These are phyloP conservation scores for Mimosa pudica DNA, from an alignment of 306 rosid genomes.

Conservation along the genomic window DNA sequence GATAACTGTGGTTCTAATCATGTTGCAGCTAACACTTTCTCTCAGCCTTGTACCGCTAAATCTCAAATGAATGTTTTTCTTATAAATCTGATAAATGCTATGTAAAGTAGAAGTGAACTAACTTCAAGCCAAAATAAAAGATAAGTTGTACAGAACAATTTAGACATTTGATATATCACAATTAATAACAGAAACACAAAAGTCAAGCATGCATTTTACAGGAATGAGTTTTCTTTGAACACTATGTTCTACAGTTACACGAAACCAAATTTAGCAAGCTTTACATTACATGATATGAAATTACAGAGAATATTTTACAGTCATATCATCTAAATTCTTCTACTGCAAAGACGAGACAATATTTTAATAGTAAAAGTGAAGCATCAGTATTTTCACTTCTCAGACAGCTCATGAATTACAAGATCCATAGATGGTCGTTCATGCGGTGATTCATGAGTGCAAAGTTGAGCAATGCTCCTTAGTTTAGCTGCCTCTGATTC, in stretches of 20 bases:
- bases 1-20: no score
- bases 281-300: neutral
- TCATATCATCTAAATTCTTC: conserved; percentile 9
- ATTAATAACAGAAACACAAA: neutral
- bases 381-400: neutral
- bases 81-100: neutral
- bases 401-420: conserved; percentile 52
- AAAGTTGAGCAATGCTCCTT: conserved; percentile 58
- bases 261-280: neutral
- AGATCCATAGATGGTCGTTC: conserved; percentile 67
- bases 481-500: conserved; percentile 69
- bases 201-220: neutral
- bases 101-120: neutral
- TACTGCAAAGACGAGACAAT: conserved; percentile 28
- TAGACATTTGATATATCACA: neutral
- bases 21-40: no score
- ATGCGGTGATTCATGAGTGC: conserved; percentile 68
- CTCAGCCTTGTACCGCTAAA: no score
- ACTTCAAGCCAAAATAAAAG: neutral
- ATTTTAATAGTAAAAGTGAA: neutral
- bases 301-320: conserved; percentile 21
- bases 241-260: conserved; percentile 28
- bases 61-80: neutral
- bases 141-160: neutral
- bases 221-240: neutral